Evolutionary conservation across 345 rosid species (phyloP).

Genomic region (Eutrema japonicum): DNA sequence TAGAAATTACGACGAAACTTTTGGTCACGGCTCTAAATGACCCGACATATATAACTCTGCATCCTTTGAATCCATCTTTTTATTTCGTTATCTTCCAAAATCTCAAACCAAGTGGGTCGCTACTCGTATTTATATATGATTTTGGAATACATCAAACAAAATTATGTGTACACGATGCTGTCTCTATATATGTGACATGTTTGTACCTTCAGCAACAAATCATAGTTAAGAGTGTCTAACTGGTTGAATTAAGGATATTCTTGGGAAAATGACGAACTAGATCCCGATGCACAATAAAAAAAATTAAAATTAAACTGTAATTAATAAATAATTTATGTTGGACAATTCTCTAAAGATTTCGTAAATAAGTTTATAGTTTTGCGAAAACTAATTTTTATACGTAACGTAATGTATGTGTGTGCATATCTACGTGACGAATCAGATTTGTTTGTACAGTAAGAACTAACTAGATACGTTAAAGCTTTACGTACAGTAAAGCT

Average conservation of each 20-base stretch:
- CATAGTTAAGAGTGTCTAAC: conserved; percentile 1
- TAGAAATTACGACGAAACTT: conserved; percentile 38
- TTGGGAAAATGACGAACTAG: conserved; percentile 1
- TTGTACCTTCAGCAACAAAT: conserved; percentile 38
- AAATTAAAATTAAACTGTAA: neutral
- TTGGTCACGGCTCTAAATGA: conserved; percentile 44
- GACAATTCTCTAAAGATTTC: neutral
- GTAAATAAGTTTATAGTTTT: neutral
- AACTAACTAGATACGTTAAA: conserved; percentile 34
- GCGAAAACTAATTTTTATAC: neutral
- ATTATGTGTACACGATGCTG: conserved; percentile 21
- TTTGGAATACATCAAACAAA: conserved; percentile 15
- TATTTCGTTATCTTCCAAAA: conserved; percentile 38
- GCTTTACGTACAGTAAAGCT: conserved; percentile 40
- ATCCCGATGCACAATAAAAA: conserved; percentile 30
- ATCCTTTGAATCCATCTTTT: conserved; percentile 38
- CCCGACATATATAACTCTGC: conserved; percentile 47
- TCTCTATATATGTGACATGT: conserved; percentile 43
- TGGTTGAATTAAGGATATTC: neutral
- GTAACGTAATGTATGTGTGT: conserved; percentile 6
- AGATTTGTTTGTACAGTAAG: conserved; percentile 14
- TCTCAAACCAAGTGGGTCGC: conserved; percentile 33
- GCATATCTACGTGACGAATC: neutral
- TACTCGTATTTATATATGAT: conserved; percentile 27
- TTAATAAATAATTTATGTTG: neutral